Evolutionary conservation across 129 eudicot genomes (phyloP), one percentile per base, ranked within the genome.

Genomic region (Lactuca sativa): DNA sequence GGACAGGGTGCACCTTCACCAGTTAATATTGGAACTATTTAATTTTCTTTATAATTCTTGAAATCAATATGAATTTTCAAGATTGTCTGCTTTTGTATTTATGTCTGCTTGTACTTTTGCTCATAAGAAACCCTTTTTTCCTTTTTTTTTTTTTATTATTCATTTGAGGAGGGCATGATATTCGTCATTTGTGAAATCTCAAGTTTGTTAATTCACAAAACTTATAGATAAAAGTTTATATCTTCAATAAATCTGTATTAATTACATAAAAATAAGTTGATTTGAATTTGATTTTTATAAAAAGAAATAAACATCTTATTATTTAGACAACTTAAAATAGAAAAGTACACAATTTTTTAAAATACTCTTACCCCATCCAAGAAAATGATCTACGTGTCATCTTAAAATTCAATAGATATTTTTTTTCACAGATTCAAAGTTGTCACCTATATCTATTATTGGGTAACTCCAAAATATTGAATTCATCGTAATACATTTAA

Each of bases 1-100:
- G n/a, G 58, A 37, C 38, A 40, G 65, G 64, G 18, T 41, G 43
- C 56, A 70, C 57, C 74, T 70, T 70, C 66, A 57, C 66, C 74
- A 70, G 13, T 41, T 70, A 69, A 37, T 3, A 41, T 25, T 21
- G 34, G 10, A 17, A 1, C 3, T 40, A 40, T 7, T 5, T 7
- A 4, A 7, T 4, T 2, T 40, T 40, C 7, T 5, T 7, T 40
- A 5, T 40, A 2, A 4, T 7, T 40, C 9, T 40, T 40, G 9
- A 40, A 40, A 40, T 6, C 44, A 40, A 40, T 40, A 40, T 40
- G 9, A 40, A 6, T 40, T 40, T 40, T 7, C 6, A 40, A 7
- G 9, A 7, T 7, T 25, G 30, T 25, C 30, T 18, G 21, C 21
- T 18, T 18, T 18, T 18, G 21, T 18, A 18, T 18, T 18, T 18